phyloP scores from a whole-genome alignment of 345 rosid species.

The Arabidopsis arenosa region DNA sequence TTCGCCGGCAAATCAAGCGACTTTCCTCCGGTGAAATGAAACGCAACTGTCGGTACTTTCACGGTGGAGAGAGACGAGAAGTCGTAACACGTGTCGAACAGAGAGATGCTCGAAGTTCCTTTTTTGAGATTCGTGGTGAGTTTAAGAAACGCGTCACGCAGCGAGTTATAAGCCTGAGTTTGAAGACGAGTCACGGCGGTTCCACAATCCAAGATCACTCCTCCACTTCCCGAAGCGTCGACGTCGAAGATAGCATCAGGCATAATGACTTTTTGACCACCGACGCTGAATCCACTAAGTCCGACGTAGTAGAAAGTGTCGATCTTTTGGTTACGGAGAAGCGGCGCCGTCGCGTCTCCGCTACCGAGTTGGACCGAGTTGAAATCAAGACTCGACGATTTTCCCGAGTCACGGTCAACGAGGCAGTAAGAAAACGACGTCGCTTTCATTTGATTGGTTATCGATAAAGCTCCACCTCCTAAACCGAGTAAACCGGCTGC shows the following conservation, averaged over 20 bases:
- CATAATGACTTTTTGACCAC: slow-evolving; percentile 64
- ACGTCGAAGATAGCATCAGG: slow-evolving; percentile 63
- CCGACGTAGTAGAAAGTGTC: slow-evolving; percentile 91
- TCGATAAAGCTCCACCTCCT: slow-evolving; percentile 87
- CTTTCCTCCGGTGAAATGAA: slow-evolving; percentile 67
- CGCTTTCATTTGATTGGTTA: slow-evolving; percentile 77
- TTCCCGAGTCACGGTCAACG: slow-evolving; percentile 77
- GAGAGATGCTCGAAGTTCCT: slow-evolving; percentile 56
- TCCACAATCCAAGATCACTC: slow-evolving; percentile 87
- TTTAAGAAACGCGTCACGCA: slow-evolving; percentile 74
- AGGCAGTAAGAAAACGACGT: slow-evolving; percentile 84
- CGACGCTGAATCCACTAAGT: slow-evolving; percentile 83
- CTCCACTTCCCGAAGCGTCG: slow-evolving; percentile 79
- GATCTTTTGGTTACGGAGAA: slow-evolving; percentile 60
- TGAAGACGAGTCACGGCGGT: slow-evolving; percentile 89
- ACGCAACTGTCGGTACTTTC: slow-evolving; percentile 77
- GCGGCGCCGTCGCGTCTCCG: slow-evolving; percentile 65
- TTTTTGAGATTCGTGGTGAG: slow-evolving; percentile 47
- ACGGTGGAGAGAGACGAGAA: slow-evolving; percentile 64
- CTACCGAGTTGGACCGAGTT: slow-evolving; percentile 54
- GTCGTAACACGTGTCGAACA: slow-evolving; percentile 96
- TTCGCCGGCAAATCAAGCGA: slow-evolving; percentile 69
- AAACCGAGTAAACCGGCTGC: slow-evolving; percentile 91
- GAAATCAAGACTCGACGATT: slow-evolving; percentile 79
- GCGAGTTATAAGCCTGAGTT: slow-evolving; percentile 74